phyloP scores from a whole-genome alignment of 2,329 filamentous ascomycete species.

The Mollisia scopiformis region DNA sequence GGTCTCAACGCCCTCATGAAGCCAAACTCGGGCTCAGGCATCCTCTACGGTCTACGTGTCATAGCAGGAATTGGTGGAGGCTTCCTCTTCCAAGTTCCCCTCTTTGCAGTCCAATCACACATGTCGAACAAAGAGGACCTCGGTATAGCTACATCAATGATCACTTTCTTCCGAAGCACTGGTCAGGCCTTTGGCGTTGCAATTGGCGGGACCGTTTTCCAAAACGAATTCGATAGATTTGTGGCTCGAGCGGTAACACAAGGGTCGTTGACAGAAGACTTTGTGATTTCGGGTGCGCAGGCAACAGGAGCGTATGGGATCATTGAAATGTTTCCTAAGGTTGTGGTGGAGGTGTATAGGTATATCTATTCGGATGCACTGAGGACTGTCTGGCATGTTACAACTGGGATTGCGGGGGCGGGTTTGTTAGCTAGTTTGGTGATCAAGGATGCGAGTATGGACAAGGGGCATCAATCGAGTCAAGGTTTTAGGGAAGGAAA shows the following conservation, averaged over 20 bases:
- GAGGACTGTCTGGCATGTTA: slow-evolving; percentile 56
- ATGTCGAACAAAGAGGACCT: slow-evolving; percentile 47
- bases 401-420: slow-evolving; percentile 45
- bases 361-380: slow-evolving; percentile 53
- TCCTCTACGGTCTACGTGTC: slow-evolving; percentile 9
- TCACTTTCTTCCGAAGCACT: slow-evolving; percentile 32
- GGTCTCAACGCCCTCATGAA: slow-evolving; percentile 43
- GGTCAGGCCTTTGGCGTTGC: slow-evolving; percentile 33
- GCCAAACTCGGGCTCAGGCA: slow-evolving; percentile 7
- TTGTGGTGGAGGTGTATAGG: slow-evolving; percentile 42
- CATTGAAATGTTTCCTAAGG: slow-evolving; percentile 9
- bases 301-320: slow-evolving; percentile 14
- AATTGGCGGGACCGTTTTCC: slow-evolving; percentile 30
- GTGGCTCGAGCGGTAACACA: background rate
- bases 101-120: slow-evolving; percentile 40
- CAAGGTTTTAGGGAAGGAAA: slow-evolving; percentile 12
- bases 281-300: slow-evolving; percentile 10
- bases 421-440: slow-evolving; percentile 15
- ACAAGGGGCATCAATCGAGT: slow-evolving; percentile 11
- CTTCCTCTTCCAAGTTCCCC: slow-evolving; percentile 55
- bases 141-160: slow-evolving; percentile 36
- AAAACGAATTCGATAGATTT: slow-evolving; percentile 20
- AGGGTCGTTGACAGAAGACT: background rate
- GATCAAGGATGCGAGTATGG: slow-evolving; percentile 19
- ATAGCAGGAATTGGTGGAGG: slow-evolving; percentile 18